Percentiles rank a stretch among this genome's conserved stretches.
Evolutionary conservation across 305 asterid species (phyloP).

Genomic region (Andrographis paniculata): DNA sequence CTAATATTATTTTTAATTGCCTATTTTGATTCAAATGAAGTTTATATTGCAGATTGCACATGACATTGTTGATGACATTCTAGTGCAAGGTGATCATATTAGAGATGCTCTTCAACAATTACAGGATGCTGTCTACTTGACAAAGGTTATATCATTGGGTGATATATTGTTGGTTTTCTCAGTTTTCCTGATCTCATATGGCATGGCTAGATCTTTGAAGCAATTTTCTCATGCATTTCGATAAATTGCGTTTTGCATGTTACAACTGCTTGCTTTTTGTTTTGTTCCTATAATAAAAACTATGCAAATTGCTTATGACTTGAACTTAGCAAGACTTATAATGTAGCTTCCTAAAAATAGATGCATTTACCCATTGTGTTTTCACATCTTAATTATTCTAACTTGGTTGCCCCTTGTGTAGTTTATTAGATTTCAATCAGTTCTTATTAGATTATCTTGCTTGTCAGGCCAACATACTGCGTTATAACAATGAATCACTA

Average conservation of each 20-base stretch:
- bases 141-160: constrained; percentile 48
- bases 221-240: too few species aligned
- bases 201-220: too few species aligned
- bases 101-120: constrained; percentile 77
- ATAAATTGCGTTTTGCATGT: too few species aligned
- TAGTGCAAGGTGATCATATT: constrained; percentile 76
- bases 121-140: constrained; percentile 84
- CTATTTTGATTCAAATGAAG: constrained; percentile 14
- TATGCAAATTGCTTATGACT: too few species aligned
- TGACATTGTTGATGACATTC: constrained; percentile 78
- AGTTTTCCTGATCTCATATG: too few species aligned
- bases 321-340: constrained; percentile 1
- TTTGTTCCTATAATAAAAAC: too few species aligned
- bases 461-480: constrained; percentile 70
- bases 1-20: constrained; percentile 9
- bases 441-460: constrained; percentile 4
- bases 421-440: neutral
- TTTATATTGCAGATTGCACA: constrained; percentile 52
- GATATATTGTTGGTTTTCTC: too few species aligned
- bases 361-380: neutral
- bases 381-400: neutral
- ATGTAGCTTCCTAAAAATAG: neutral
- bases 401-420: too few species aligned
- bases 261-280: too few species aligned
- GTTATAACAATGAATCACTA: constrained; percentile 46